phyloP scores from a whole-genome alignment of 257 asterid species.

The Gynochthodes officinalis region DNA sequence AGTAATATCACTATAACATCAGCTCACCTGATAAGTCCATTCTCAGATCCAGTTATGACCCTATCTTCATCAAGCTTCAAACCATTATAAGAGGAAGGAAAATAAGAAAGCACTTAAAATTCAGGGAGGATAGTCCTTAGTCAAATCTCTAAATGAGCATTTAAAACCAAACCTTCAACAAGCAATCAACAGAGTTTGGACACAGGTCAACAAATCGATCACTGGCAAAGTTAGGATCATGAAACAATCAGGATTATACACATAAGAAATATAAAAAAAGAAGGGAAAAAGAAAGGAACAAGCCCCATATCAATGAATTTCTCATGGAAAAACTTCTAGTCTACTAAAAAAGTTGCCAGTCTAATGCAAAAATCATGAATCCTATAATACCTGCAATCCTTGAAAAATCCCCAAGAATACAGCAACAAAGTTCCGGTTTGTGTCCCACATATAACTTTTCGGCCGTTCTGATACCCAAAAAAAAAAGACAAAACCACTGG shows the following conservation, averaged over 20 bases:
- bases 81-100: conserved; percentile 12
- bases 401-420: conserved; percentile 98
- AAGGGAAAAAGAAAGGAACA: conserved; percentile 11
- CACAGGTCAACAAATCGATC: conserved; percentile 87
- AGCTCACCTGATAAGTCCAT: conserved; percentile 77
- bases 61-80: conserved; percentile 90
- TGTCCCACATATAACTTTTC: conserved; percentile 81
- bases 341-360: neutral
- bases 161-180: conserved; percentile 65
- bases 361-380: neutral
- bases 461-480: conserved; percentile 57
- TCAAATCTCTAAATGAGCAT: neutral
- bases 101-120: conserved; percentile 10
- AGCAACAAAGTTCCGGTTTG: conserved; percentile 67
- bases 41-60: conserved; percentile 75
- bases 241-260: conserved; percentile 13
- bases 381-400: conserved; percentile 76
- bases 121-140: conserved; percentile 7
- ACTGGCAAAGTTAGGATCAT: conserved; percentile 38
- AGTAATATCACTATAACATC: neutral
- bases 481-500: conserved; percentile 12
- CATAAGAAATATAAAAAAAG: conserved; percentile 12
- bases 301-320: neutral
- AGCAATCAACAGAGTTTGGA: conserved; percentile 75
- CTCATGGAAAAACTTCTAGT: neutral